Evolutionary conservation across 768 basidiomycete genomes (phyloP), one percentile per base, ranked within the genome.

Genomic region (Tylopilus subfusipes): DNA sequence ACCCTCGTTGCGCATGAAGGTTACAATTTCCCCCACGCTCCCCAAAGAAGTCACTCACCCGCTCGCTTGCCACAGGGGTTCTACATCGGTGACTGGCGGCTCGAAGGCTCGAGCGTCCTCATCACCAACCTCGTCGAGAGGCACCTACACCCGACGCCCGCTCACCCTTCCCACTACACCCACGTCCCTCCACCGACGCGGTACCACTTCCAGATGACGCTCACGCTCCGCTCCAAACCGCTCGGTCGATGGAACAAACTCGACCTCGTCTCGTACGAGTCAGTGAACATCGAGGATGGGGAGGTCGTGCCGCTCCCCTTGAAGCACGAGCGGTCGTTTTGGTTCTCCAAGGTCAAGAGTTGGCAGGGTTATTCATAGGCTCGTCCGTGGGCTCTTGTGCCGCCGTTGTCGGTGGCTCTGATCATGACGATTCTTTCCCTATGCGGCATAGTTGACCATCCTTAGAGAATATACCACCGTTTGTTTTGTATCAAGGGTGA

Each of bases 291-390:
- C n/a, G 82, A 81, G 54, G 87, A 80, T 18, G 92, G 90, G 3
- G 92, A 93, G 65, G 74, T 79, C 13, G 67, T 79, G 11, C 83
- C 86, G 18, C 73, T 96, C 27, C 75, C 82, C 11, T 72, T 94
- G 61, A 91, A 90, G 65, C 84, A 93, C 60, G 91, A 93, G 67
- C 78, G 90, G 51, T 83, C 92, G n/a, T 96, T 91, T 68, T 94
- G 89, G 85, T 97, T 97, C 72, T 94, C 92, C 39, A 93, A 89
- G 71, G 90, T 93, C 61, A 78, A 79, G 66, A 92, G 87, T 39
- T 91, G 85, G 65, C 48, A 65, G 54, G 65, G 62, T 21, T 67
- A 55, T 52, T 66, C 18, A 8, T 38, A 19, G 62, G 43, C 19
- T 30, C 30, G 12, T 36, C 44, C 1, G 30, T 30, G 30, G 22